phyloP scores from a whole-genome alignment of 352 stramenopile species.

The Thalassiosira gravida region DNA sequence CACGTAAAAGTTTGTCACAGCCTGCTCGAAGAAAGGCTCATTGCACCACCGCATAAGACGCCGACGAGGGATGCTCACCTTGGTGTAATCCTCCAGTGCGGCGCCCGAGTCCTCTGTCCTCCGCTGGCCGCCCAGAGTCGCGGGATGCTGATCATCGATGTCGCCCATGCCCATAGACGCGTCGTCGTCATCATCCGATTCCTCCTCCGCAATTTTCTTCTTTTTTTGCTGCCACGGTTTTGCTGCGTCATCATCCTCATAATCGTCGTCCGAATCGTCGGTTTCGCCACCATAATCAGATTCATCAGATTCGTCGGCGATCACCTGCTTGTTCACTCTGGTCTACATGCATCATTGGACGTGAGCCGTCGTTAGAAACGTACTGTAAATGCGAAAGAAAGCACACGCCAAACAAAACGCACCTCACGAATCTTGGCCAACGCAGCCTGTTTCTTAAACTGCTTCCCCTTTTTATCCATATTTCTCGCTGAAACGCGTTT shows the following conservation, averaged over 20 bases:
- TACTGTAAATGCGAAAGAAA: slow-evolving; percentile 1
- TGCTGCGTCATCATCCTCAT: slow-evolving; percentile 62
- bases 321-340: slow-evolving; percentile 42
- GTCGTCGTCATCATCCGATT: slow-evolving; percentile 30
- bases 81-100: slow-evolving; percentile 77
- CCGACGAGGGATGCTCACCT: slow-evolving; percentile 74
- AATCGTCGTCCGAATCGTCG: slow-evolving; percentile 81
- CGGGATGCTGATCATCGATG: slow-evolving; percentile 33
- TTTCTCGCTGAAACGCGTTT: slow-evolving; percentile 73
- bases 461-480: slow-evolving; percentile 71
- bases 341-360: slow-evolving; percentile 26
- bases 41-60: slow-evolving; percentile 82
- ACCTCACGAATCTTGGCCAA: slow-evolving; percentile 77
- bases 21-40: slow-evolving; percentile 85
- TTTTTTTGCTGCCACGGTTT: slow-evolving; percentile 81
- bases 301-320: slow-evolving; percentile 66
- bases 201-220: slow-evolving; percentile 33
- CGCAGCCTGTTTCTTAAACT: slow-evolving; percentile 76
- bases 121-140: slow-evolving; percentile 17
- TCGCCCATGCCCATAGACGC: slow-evolving; percentile 12
- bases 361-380: slow-evolving; percentile 7
- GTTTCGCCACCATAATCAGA: slow-evolving; percentile 76
- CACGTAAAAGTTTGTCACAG: slow-evolving; percentile 80
- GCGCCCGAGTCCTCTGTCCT: slow-evolving; percentile 61
- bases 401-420: slow-evolving; percentile 18